phyloP scores from a whole-genome alignment of 306 rosid genomes.

The Cyclanthera cordifolia region DNA sequence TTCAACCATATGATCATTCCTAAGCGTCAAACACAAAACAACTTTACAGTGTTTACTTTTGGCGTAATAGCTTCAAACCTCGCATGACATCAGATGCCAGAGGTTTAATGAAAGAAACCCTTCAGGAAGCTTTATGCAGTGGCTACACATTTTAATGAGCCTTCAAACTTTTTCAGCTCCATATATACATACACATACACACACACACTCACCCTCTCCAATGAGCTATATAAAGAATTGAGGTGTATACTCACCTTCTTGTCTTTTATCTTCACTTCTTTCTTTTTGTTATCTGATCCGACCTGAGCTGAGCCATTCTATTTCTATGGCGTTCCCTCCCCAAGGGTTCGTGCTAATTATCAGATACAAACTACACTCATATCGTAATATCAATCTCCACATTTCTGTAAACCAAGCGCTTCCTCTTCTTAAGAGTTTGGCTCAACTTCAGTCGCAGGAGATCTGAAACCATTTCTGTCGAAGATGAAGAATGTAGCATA shows the following conservation, averaged over 20 bases:
- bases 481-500: neutral
- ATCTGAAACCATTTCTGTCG: neutral
- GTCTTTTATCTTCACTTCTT: constrained; percentile 2
- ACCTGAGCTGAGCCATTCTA: neutral
- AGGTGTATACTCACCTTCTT: neutral
- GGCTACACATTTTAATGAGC: too few species aligned
- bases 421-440: neutral
- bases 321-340: neutral
- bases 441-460: neutral
- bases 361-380: neutral
- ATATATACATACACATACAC: too few species aligned
- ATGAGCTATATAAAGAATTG: neutral
- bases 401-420: neutral
- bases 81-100: too few species aligned
- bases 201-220: too few species aligned
- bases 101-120: too few species aligned
- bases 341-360: neutral
- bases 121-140: too few species aligned
- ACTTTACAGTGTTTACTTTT: too few species aligned
- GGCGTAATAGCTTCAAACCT: too few species aligned
- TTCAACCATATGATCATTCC: too few species aligned
- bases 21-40: too few species aligned
- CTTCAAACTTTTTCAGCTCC: too few species aligned
- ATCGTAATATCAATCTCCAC: neutral
- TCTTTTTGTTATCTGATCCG: constrained; percentile 3